Percentiles rank a stretch among this genome's conserved stretches.
Conservation (phyloP, 202 grass and related monocot genomes). For the Schoenoplectus tabernaemontani region DNA sequence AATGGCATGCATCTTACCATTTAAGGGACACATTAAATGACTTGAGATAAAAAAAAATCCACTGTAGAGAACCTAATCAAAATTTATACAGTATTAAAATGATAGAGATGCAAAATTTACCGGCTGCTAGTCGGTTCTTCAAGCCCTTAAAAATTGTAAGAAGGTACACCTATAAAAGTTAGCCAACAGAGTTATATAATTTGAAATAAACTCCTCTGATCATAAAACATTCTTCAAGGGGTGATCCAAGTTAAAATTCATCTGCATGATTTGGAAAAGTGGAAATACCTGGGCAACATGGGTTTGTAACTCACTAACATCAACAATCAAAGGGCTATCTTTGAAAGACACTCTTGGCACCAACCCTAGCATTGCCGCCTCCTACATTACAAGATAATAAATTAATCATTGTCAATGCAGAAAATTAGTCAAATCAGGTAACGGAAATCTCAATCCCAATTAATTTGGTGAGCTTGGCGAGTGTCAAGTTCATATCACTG, state of each 20-base stretch:
- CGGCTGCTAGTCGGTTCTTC: slow-evolving; percentile 87
- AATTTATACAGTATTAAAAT: neutral
- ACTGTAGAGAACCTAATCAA: neutral
- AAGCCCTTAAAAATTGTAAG: slow-evolving; percentile 69
- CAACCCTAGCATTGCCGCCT: slow-evolving; percentile 57
- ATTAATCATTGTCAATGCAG: slow-evolving; percentile 12
- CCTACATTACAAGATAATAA: slow-evolving; percentile 37
- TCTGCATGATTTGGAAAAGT: neutral
- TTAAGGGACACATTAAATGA: neutral
- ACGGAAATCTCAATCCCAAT: neutral
- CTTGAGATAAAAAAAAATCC: neutral
- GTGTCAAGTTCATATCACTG: neutral
- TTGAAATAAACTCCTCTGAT: neutral
- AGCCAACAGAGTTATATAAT: neutral
- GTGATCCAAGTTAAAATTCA: neutral
- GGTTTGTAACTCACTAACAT: slow-evolving; percentile 71
- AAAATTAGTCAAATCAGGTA: slow-evolving; percentile 18
- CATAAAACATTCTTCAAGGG: neutral
- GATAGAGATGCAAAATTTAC: slow-evolving; percentile 25
- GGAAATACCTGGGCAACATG: slow-evolving; percentile 55
- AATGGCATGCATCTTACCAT: neutral
- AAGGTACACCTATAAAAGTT: slow-evolving; percentile 50
- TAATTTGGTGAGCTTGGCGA: neutral
- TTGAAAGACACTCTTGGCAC: slow-evolving; percentile 54
- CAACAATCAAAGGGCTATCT: slow-evolving; percentile 60